Evolutionary conservation across 768 basidiomycete genomes (phyloP).

Genomic region (Mycena maculata): DNA sequence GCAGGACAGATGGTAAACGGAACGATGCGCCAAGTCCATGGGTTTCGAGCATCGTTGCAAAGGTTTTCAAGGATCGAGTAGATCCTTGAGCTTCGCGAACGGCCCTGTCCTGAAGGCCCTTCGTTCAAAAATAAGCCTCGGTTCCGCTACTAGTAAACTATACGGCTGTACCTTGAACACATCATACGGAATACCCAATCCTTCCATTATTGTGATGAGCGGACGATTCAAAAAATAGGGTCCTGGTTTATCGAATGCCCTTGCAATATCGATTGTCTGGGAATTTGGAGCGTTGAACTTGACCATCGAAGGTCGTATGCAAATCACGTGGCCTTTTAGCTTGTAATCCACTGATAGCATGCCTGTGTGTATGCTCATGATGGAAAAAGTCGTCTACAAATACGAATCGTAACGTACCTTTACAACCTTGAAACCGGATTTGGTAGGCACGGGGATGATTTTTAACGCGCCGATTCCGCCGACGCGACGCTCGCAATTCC

Average conservation of each 20-base stretch:
- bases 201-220: constrained; percentile 73
- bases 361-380: constrained; percentile 44
- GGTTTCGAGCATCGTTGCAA: constrained; percentile 62
- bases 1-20: constrained; percentile 64
- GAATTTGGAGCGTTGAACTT: constrained; percentile 69
- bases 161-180: constrained; percentile 55
- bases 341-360: constrained; percentile 68
- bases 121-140: neutral
- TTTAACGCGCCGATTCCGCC: constrained; percentile 45
- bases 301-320: constrained; percentile 70
- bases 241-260: constrained; percentile 70
- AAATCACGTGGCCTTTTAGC: constrained; percentile 61
- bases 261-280: constrained; percentile 69
- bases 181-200: constrained; percentile 65
- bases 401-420: constrained; percentile 58
- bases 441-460: constrained; percentile 65
- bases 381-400: neutral
- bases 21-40: constrained; percentile 71
- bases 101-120: constrained; percentile 61
- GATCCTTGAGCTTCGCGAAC: constrained; percentile 60
- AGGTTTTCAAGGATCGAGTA: constrained; percentile 52
- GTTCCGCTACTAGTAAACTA: too few species aligned
- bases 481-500: constrained; percentile 51
- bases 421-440: constrained; percentile 71
- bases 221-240: constrained; percentile 71